Evolutionary conservation across 306 rosid species (phyloP).

Genomic region (Astragalus glycyphyllos): DNA sequence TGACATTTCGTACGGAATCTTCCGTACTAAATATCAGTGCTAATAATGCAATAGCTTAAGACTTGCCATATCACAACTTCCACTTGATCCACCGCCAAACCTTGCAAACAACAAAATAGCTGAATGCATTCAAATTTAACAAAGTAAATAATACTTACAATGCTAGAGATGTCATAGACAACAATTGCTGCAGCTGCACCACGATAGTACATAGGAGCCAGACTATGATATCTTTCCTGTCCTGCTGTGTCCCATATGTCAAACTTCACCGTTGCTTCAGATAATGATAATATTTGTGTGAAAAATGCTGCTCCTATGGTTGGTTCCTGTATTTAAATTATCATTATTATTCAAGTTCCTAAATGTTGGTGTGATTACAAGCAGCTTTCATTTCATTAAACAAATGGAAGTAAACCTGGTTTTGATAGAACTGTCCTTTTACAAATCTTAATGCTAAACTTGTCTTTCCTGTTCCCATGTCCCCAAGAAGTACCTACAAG

Average conservation of each 20-base stretch:
- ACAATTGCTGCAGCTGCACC: slow-evolving; percentile 94
- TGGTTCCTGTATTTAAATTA: slow-evolving; percentile 66
- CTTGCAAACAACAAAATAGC: too few relatives aligned
- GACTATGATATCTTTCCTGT: slow-evolving; percentile 88
- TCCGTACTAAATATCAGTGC: too few relatives aligned
- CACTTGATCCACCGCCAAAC: too few relatives aligned
- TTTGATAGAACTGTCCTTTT: slow-evolving; percentile 72
- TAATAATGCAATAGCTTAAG: too few relatives aligned
- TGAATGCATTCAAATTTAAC: too few relatives aligned
- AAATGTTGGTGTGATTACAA: not conserved
- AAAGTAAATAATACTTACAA: slow-evolving; percentile 56
- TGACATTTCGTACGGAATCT: too few relatives aligned
- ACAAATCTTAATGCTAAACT: slow-evolving; percentile 82
- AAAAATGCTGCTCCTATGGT: slow-evolving; percentile 94
- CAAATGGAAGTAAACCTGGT: slow-evolving; percentile 60
- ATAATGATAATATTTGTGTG: slow-evolving; percentile 78
- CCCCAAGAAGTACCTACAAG: slow-evolving; percentile 56
- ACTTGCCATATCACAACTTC: too few relatives aligned
- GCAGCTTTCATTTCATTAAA: not conserved
- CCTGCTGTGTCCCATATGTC: slow-evolving; percentile 99
- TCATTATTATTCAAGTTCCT: slow-evolving; percentile 19
- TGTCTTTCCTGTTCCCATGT: slow-evolving; percentile 60
- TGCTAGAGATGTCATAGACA: slow-evolving; percentile 75
- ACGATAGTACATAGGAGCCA: slow-evolving; percentile 95
- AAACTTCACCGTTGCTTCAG: slow-evolving; percentile 87